Base-by-base conservation (phyloP, 768 basidiomycete species). In the Hypsizygus marmoreus region DNA sequence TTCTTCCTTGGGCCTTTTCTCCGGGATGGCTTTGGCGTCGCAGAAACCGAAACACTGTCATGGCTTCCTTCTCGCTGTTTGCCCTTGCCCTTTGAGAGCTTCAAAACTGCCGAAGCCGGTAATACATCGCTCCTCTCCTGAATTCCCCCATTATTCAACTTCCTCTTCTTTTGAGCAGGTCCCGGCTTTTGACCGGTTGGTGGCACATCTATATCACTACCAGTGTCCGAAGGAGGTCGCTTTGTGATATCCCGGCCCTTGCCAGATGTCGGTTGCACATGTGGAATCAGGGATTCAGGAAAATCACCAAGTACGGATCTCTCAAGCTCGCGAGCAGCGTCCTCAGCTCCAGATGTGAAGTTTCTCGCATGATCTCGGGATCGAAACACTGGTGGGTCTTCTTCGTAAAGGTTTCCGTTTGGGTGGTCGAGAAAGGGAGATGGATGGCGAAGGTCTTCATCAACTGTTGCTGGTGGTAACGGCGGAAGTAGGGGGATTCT, bases 1-100 rank as follows among this genome's bases (percentile, higher is more conserved):
- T 80, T 88, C 70, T 79, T 87, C 61, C 75, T 76, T 4, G 74
- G 68, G 10, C 71, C 74, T 23, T 72, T 86, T 64, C 80, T 88
- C 49, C 82, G 80, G 33, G 62, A 47, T 34, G 62, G 53, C 65
- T 76, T 84, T 1, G 79, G 75, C 4, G 80, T 75, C 9, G 62
- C 65, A 11, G 80, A 72, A n/a, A n/a, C n/a, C n/a, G n/a, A n/a
- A 5, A 74, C 60, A 53, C 80, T 84, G 49, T 88, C 87, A 29
- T 76, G 70, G 47, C 80, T 84, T 35, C 70, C 69, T 51, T 83
- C 85, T 32, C 81, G 75, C 38, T 72, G 68, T 54, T 79, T 82
- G 22, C 77, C 76, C 60, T 82, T 84, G 22, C 68, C 71, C 55
- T 79, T 85, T 10, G 65, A 57, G n/a, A 64, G 57, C 51, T 68